These are phyloP conservation scores for Oryza meridionalis DNA, from an alignment of 176 grass and related monocot genomes.

Conservation along the genomic window DNA sequence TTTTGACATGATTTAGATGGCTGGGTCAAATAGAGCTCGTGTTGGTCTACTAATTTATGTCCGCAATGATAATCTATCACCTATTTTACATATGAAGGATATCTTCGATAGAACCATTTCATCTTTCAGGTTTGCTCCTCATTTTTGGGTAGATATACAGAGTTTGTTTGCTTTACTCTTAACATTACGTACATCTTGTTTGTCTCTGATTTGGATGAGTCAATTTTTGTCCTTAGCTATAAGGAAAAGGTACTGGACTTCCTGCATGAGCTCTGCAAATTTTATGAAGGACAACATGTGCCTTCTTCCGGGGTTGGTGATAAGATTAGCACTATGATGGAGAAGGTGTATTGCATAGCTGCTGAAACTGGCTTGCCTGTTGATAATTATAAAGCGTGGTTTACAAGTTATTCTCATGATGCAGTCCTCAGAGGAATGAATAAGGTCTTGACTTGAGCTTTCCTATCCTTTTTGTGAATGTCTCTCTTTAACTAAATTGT, in stretches of 20 bases:
- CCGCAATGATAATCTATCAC: constrained; percentile 35
- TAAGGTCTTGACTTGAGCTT: constrained; percentile 65
- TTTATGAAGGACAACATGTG: constrained; percentile 73
- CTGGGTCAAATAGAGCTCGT: constrained; percentile 68
- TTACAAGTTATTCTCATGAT: constrained; percentile 69
- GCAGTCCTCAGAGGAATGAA: constrained; percentile 59
- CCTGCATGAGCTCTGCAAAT: constrained; percentile 68
- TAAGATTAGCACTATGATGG: constrained; percentile 51
- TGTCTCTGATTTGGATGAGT: constrained; percentile 34
- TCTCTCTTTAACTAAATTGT: constrained; percentile 15
- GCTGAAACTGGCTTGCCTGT: constrained; percentile 62
- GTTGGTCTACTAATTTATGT: constrained; percentile 84
- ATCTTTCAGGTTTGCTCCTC: constrained; percentile 68
- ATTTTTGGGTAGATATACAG: constrained; percentile 7
- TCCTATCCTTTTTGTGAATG: constrained; percentile 23
- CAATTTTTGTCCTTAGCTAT: constrained; percentile 64
- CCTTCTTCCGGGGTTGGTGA: constrained; percentile 51
- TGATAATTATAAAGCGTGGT: constrained; percentile 72
- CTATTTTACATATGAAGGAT: constrained; percentile 73
- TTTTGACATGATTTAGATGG: constrained; percentile 62
- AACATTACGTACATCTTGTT: constrained; percentile 13
- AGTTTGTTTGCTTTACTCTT: constrained; percentile 26
- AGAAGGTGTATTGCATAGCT: constrained; percentile 79
- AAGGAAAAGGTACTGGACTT: constrained; percentile 81
- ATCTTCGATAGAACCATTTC: constrained; percentile 76